Base-by-base conservation (phyloP, 345 rosid species). In the Carallia pectinifolia region DNA sequence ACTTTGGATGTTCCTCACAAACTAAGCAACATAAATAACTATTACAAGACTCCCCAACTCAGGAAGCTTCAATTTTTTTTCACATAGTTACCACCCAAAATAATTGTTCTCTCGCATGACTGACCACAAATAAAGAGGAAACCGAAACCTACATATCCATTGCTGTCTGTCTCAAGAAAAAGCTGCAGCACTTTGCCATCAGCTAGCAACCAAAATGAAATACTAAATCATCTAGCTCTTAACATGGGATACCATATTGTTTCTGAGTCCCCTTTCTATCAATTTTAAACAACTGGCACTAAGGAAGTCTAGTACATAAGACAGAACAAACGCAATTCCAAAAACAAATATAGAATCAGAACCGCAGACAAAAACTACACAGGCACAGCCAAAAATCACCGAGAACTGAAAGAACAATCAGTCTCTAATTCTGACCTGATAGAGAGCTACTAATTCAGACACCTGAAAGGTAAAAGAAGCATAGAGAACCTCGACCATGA, bases 401-500 rank as follows among this genome's bases (percentile, higher is more conserved):
- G 19, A 3, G 5, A 29, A 56, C 60, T 3, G 60, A 56, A 27
- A 56, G 12, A 27, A 56, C 29, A 56, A 55, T 56, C 60, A 50
- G 48, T 2, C 44, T 19, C 7, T 36, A 38, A n/a, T 17, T 58
- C 37, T 40, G 71, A 87, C 91, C 92, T 90, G 95, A 77, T 86
- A 93, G 23, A 89, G 71, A 63, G 86, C 83, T 53, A 80, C 80
- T 71, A 90, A 61, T 39, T 93, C 93, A 2, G 85, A 72, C 67
- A 90, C 78, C 67, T 83, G 85, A 73, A 92, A 92, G 29, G 74
- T 70, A 74, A 73, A 90, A 74, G 98, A 84, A n/a, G 83, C 83
- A 52, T 89, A 93, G 40, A 93, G 87, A 69, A 88, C 81, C 79
- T 93, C 91, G 53, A 86, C 77, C 84, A 83, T 68, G 76, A 86